Evolutionary conservation across 345 rosid species (phyloP), one percentile per base, ranked within the genome.

Genomic region (Ailanthus altissimus): DNA sequence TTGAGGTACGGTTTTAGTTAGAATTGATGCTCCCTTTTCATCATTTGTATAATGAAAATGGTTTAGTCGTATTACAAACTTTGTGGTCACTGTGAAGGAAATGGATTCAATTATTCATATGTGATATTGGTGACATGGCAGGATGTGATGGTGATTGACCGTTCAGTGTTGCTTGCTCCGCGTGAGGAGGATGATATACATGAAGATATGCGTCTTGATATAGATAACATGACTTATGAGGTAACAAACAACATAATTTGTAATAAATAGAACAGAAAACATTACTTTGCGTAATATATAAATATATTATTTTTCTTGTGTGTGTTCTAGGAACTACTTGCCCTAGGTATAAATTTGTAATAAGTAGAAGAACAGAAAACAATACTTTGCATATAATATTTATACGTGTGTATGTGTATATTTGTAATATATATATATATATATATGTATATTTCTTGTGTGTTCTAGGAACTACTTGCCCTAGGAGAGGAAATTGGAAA

Each of bases 141-240:
- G 86, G 82, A 83, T 71, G 56, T 67, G 2, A 53, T 64, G 73
- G 25, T 69, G 8, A 38, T 78, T 14, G 73, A 62, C n/a, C 46
- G 51, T 50, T 42, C 79, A 25, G 50, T 61, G 60, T 54, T 78
- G 36, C 1, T 49, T 67, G 75, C 40, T 23, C 38, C 60, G 9
- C 62, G 43, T 75, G 77, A 63, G 4, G 59, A 36, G 3, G 14
- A 25, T 2, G 83, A 77, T 64, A 0, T 0, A 4, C 63, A 20
- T 57, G 68, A 74, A 25, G 73, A 67, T 42, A 38, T 81, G 82
- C 82, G 75, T 28, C 78, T 76, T 73, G 83, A 83, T 32, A 73
- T 76, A 28, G 85, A 83, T 47, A 42, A 32, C 28, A 78, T 83
- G 84, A 38, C 81, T 43, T 84, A 81, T 58, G 89, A 86, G 87